Conservation (phyloP, 2,329 filamentous ascomycete species). For the Aureobasidium zeae region DNA sequence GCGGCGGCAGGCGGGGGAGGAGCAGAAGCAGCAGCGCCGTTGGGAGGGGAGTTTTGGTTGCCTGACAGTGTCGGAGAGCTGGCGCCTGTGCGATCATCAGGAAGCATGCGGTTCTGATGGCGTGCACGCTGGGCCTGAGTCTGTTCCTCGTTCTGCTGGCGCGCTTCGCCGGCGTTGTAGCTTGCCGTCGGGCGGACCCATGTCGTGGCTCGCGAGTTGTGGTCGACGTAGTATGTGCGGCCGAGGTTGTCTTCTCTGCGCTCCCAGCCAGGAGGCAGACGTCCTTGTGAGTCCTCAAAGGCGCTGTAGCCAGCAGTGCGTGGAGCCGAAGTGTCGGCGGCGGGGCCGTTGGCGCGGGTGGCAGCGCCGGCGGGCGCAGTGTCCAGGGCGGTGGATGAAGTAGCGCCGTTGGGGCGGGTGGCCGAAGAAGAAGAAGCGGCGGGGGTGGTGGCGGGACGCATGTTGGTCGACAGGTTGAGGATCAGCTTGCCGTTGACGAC, state of each 20-base stretch:
- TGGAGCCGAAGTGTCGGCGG: conserved; percentile 16
- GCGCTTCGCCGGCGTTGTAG: conserved; percentile 65
- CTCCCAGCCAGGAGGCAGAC: conserved; percentile 90
- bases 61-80: conserved; percentile 72
- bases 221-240: conserved; percentile 95
- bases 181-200: conserved; percentile 84
- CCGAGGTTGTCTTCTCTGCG: conserved; percentile 89
- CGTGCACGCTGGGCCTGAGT: conserved; percentile 87
- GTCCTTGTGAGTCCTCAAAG: conserved; percentile 92
- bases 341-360: conserved; percentile 20
- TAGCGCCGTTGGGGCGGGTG: conserved; percentile 28
- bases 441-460: conserved; percentile 54
- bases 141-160: conserved; percentile 75
- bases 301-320: conserved; percentile 60
- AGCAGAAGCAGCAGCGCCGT: conserved; percentile 23
- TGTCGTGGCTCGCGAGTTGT: conserved; percentile 92
- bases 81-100: conserved; percentile 87
- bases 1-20: too few species aligned
- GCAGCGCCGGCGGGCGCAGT: conserved; percentile 26
- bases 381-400: conserved; percentile 13
- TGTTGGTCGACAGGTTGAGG: conserved; percentile 88
- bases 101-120: conserved; percentile 90
- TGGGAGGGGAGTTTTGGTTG: conserved; percentile 31
- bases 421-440: conserved; percentile 20
- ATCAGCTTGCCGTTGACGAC: conserved; percentile 97